Evolutionary conservation across 306 rosid genomes (phyloP), one percentile per base, ranked within the genome.

Genomic region (Cicer pinnatifidum): DNA sequence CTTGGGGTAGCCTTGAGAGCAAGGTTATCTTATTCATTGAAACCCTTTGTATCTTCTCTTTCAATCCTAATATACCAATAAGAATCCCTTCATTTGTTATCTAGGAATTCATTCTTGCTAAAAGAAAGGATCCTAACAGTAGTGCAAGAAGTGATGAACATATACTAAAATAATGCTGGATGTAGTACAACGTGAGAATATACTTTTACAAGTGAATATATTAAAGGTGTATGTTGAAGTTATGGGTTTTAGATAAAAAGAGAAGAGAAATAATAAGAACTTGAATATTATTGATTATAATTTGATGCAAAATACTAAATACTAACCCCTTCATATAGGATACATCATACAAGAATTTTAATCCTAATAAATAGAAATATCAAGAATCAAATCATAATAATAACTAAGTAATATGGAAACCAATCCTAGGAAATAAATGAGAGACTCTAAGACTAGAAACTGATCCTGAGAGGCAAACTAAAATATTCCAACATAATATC

Each of bases 371-470:
- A 17, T 54, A 9, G 61, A 9, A 11, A 54, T 17, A 54, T 54
- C n/a, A 19, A 54, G 61, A 54, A 54, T 17, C 12, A 19, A 54
- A 10, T 45, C 58, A 52, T 51, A 51, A 15, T 45, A 45, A 45
- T 45, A 10, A 11, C 13, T 45, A 45, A 45, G 50, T n/a, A 45
- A 11, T 45, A 45, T 45, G 50, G 13, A 11, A 28, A 28, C 35
- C 4, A 28, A 28, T 28, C 7, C 38, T 56, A 56, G 35, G 61
- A 20, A 19, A 56, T 20, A 19, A 19, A 28, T 28, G 35, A 12
- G 17, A 47, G 12, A 47, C 54, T 20, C 38, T 20, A 56, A 56
- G 62, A 56, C 23, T 56, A 28, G 38, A 56, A 56, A 56, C 62
- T 20, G 38, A 20, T 56, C 38, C 38, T 19, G 20, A n/a, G 13